Conservation (phyloP, 257 asterid species). For the Coffea eugenioides region DNA sequence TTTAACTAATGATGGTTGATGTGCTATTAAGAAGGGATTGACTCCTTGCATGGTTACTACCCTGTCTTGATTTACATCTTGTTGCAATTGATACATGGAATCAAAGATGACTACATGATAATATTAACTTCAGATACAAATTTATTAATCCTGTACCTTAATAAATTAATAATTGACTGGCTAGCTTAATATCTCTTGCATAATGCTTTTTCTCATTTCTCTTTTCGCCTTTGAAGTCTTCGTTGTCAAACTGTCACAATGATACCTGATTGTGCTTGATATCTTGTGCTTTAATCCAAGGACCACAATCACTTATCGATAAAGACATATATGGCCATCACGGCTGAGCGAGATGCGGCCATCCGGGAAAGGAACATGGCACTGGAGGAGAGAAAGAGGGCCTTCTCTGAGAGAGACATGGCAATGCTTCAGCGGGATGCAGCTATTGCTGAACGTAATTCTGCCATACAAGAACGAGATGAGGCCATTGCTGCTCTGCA, state of each 20-base stretch:
- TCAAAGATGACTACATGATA: not conserved
- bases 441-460: slow-evolving; percentile 77
- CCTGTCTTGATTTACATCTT: not conserved
- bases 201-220: not conserved
- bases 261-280: slow-evolving; percentile 8
- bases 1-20: not conserved
- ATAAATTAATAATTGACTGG: not conserved
- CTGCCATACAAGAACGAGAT: slow-evolving; percentile 73
- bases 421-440: slow-evolving; percentile 93
- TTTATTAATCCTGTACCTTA: not conserved
- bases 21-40: not conserved
- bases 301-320: slow-evolving; percentile 72
- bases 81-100: not conserved
- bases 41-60: not conserved
- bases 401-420: slow-evolving; percentile 88
- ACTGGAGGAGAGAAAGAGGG: slow-evolving; percentile 88
- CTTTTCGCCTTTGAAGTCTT: not conserved
- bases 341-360: slow-evolving; percentile 94
- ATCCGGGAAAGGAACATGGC: slow-evolving; percentile 93
- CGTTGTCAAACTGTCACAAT: not conserved
- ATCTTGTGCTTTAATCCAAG: slow-evolving; percentile 37
- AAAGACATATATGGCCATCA: slow-evolving; percentile 88
- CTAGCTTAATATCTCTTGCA: not conserved
- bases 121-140: not conserved
- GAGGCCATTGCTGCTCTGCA: slow-evolving; percentile 68